These are phyloP conservation scores for Carallia brachiata DNA, from an alignment of 345 rosid species.

Conservation along the genomic window DNA sequence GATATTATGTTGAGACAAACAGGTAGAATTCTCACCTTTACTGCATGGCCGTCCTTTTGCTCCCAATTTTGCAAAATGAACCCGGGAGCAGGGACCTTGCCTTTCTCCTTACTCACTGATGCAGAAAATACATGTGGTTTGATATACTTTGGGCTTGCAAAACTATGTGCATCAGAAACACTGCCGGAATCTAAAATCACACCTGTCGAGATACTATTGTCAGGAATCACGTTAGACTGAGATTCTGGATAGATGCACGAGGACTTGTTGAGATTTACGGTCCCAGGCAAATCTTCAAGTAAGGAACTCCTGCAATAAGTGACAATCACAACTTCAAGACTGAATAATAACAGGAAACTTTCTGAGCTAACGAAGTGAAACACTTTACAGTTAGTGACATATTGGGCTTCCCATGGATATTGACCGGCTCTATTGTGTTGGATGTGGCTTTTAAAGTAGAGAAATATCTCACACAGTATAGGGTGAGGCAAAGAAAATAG, in stretches of 20 bases:
- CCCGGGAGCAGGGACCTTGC: conserved; percentile 15
- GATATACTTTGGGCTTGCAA: conserved; percentile 33
- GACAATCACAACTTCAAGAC: conserved; percentile 3
- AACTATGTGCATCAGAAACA: conserved; percentile 13
- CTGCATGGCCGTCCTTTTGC: background rate
- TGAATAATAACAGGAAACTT: background rate
- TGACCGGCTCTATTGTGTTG: conserved; percentile 16
- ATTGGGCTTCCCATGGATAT: conserved; percentile 30
- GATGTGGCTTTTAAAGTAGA: conserved; percentile 1
- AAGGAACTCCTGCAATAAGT: conserved; percentile 45
- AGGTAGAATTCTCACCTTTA: conserved; percentile 28
- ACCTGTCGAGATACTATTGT: conserved; percentile 19
- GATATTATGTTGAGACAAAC: background rate
- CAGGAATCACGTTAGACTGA: conserved; percentile 13
- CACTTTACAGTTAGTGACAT: background rate
- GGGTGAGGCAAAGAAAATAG: conserved; percentile 13
- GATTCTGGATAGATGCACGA: conserved; percentile 31
- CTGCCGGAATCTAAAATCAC: conserved; percentile 29
- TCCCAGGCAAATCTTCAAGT: conserved; percentile 37
- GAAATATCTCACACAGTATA: conserved; percentile 3
- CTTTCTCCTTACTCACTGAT: conserved; percentile 18
- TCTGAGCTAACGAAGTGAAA: conserved; percentile 4
- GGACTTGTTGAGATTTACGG: conserved; percentile 26
- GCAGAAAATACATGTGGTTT: conserved; percentile 35
- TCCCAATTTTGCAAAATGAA: conserved; percentile 11